Evolutionary conservation across 202 grass and related monocot species (phyloP).

Genomic region (Schoenoplectus triqueter): DNA sequence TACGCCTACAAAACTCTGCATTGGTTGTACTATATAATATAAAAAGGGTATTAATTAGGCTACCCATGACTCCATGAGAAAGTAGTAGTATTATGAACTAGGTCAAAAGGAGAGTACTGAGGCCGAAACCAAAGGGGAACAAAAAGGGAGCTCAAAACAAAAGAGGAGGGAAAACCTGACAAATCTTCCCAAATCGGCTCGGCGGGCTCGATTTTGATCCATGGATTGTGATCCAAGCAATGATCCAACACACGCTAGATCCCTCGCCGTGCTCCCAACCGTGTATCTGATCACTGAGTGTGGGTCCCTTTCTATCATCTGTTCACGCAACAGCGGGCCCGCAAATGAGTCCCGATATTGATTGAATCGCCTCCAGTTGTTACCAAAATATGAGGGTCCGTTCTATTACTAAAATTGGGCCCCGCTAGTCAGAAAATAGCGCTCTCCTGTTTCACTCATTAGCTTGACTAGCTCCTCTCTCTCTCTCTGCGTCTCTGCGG

Average conservation of each 20-base stretch:
- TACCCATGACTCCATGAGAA: not conserved
- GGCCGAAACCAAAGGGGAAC: not conserved
- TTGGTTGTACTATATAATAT: not conserved
- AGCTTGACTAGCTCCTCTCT: not conserved
- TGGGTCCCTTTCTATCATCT: not conserved
- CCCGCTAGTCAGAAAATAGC: not conserved
- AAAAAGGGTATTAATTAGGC: slow-evolving; percentile 4
- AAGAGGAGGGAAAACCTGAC: slow-evolving; percentile 36
- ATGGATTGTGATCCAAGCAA: slow-evolving; percentile 37
- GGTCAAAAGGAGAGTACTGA: not conserved
- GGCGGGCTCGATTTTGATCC: slow-evolving; percentile 12
- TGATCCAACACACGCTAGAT: not conserved
- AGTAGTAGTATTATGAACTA: too few relatives aligned
- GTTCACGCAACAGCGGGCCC: too few relatives aligned
- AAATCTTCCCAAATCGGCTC: slow-evolving; percentile 27
- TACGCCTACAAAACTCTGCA: not conserved
- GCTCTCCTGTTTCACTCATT: not conserved
- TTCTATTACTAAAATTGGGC: not conserved
- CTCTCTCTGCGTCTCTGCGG: not conserved
- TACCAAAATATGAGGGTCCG: not conserved
- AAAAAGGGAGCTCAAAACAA: slow-evolving; percentile 11
- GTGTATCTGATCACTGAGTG: not conserved
- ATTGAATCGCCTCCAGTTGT: slow-evolving; percentile 11
- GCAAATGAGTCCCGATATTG: not conserved
- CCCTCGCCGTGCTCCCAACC: not conserved